These are phyloP conservation scores for Colletotrichum horii DNA, from an alignment of 2,329 filamentous ascomycete species.

Conservation along the genomic window DNA sequence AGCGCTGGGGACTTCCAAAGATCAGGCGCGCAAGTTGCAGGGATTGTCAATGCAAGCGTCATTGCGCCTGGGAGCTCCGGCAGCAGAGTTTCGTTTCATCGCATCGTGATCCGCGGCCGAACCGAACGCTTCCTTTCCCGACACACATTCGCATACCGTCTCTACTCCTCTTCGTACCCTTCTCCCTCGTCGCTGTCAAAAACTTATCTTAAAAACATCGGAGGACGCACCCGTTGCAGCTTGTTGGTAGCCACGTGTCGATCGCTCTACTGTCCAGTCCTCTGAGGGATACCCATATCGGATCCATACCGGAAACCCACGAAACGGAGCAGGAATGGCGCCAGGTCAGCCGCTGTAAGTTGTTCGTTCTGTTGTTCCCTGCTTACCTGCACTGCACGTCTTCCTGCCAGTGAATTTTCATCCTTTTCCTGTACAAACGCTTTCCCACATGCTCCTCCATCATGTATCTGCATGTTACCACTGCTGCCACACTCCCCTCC, in stretches of 20 bases:
- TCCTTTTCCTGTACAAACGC: background rate
- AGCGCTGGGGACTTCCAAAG: background rate
- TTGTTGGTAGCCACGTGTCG: slow-evolving; percentile 6
- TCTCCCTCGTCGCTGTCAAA: background rate
- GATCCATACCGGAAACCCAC: background rate
- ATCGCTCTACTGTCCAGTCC: background rate
- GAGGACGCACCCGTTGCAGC: background rate
- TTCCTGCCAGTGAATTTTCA: background rate
- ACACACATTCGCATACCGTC: background rate
- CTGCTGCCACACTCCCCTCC: background rate
- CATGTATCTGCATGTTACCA: background rate
- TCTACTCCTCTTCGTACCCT: background rate
- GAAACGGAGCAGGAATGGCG: background rate
- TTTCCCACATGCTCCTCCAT: background rate
- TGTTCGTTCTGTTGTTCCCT: background rate
- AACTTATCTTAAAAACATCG: slow-evolving; percentile 9
- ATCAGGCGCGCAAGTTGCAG: background rate
- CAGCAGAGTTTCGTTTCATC: slow-evolving; percentile 20
- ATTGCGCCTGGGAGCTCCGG: slow-evolving; percentile 15
- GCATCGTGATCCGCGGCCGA: slow-evolving; percentile 15
- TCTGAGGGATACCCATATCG: background rate
- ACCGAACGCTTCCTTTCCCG: background rate
- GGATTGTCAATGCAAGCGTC: slow-evolving; percentile 20
- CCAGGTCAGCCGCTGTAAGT: slow-evolving; percentile 21
- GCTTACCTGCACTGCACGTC: background rate